Evolutionary conservation across 2,329 filamentous ascomycete genomes (phyloP).

Genomic region (Ascocoryne sarcoides): DNA sequence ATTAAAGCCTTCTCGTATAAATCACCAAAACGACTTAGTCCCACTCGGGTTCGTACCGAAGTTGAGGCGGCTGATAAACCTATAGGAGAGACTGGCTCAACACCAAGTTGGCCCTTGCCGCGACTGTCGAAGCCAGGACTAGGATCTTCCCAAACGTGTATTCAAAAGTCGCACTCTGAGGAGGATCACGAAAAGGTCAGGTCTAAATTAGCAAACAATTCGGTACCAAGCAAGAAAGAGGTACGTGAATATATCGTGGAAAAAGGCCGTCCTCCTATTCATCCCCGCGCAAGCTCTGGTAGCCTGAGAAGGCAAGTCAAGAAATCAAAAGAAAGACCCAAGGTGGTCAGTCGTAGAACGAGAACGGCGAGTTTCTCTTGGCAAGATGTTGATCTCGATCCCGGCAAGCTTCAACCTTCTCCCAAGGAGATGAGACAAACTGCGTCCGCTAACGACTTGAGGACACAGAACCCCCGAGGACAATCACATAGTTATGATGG

Average conservation of each 20-base stretch:
- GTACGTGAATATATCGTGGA: slow-evolving; percentile 19
- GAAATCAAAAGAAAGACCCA: slow-evolving; percentile 6
- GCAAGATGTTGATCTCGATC: slow-evolving; percentile 16
- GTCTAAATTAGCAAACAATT: slow-evolving; percentile 12
- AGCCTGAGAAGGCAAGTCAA: slow-evolving; percentile 15
- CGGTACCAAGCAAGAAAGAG: slow-evolving; percentile 17
- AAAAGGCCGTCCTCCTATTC: slow-evolving; percentile 14
- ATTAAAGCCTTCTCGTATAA: slow-evolving; percentile 9
- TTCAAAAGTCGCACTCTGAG: slow-evolving; percentile 10
- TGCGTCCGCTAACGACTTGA: background rate
- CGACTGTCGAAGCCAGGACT: slow-evolving; percentile 9
- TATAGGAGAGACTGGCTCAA: background rate
- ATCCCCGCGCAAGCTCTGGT: slow-evolving; percentile 17
- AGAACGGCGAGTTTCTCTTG: slow-evolving; percentile 12
- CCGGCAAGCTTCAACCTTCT: slow-evolving; percentile 6
- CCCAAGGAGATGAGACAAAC: background rate
- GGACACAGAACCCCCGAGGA: background rate
- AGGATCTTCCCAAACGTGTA: slow-evolving; percentile 5
- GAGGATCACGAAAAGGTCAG: slow-evolving; percentile 14
- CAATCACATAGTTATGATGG: slow-evolving; percentile 19
- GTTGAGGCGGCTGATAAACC: background rate
- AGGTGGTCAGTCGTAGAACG: slow-evolving; percentile 4
- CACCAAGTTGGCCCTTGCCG: slow-evolving; percentile 8
- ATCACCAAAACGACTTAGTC: slow-evolving; percentile 14
- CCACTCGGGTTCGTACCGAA: background rate